Conservation (phyloP, 148 eudicot species). For the Vaccinium vitisidaea region DNA sequence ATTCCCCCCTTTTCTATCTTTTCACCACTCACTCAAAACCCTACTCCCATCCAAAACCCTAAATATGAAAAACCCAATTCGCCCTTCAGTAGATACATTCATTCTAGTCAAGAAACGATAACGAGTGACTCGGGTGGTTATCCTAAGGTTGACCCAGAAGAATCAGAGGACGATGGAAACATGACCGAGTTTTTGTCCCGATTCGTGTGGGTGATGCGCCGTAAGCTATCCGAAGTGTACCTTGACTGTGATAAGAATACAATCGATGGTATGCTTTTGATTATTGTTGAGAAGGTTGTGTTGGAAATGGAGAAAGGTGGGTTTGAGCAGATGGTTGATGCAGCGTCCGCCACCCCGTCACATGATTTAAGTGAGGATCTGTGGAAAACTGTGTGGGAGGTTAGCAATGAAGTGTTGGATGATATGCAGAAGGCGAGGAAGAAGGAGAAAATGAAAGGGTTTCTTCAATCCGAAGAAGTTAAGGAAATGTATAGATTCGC, state of each 20-base stretch:
- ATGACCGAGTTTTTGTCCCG: constrained; percentile 85
- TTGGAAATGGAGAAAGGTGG: constrained; percentile 60
- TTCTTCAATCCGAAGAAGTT: constrained; percentile 70
- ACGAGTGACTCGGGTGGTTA: background rate
- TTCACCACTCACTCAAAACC: background rate
- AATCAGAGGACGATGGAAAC: constrained; percentile 42
- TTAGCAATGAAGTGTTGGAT: constrained; percentile 52
- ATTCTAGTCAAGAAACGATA: constrained; percentile 19
- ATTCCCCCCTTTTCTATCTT: background rate
- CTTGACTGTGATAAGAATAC: constrained; percentile 52
- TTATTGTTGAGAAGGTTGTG: constrained; percentile 72
- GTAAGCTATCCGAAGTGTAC: constrained; percentile 55
- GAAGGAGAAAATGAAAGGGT: constrained; percentile 73
- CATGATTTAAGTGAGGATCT: constrained; percentile 75
- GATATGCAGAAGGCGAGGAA: constrained; percentile 84
- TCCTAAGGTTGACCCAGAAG: constrained; percentile 24
- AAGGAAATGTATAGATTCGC: constrained; percentile 79
- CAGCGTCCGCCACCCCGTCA: constrained; percentile 24
- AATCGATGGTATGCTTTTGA: constrained; percentile 61
- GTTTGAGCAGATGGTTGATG: constrained; percentile 35
- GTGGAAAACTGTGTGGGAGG: constrained; percentile 74
- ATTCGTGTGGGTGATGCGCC: constrained; percentile 82
- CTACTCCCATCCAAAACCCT: constrained; percentile 2
- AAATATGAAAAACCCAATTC: constrained; percentile 2
- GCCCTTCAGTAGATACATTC: constrained; percentile 17